Conservation (phyloP, 2,329 filamentous ascomycete genomes). For the Aspergillus sp. region DNA sequence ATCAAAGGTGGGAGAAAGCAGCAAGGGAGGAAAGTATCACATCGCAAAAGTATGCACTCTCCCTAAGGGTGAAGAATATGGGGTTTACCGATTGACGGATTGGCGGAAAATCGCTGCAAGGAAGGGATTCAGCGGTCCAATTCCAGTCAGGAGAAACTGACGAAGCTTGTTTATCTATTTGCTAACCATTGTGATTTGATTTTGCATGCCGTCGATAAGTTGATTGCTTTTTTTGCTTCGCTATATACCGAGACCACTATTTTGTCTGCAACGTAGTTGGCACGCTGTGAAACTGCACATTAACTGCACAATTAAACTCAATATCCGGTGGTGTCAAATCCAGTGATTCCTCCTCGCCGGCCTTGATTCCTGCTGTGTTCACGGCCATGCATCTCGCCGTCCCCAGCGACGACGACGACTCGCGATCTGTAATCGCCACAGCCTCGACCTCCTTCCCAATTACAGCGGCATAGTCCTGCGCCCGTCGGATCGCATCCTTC, state of each 20-base stretch:
- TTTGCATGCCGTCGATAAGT: no score
- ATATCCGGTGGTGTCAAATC: constrained; percentile 9
- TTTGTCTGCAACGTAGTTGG: no score
- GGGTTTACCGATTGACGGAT: not conserved
- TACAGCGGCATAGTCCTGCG: constrained; percentile 14
- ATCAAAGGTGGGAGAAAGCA: not conserved
- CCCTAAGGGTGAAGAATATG: not conserved
- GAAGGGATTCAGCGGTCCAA: not conserved
- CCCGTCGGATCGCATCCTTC: constrained; percentile 17
- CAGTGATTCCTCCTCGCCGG: not conserved
- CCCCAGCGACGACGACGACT: not conserved
- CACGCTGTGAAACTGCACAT: constrained; percentile 6
- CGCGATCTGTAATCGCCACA: constrained; percentile 8
- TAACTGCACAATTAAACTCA: constrained; percentile 5
- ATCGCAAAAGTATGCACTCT: not conserved
- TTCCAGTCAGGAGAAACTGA: not conserved
- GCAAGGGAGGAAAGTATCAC: not conserved
- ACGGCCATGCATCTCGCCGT: constrained; percentile 3
- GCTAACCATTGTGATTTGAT: no score
- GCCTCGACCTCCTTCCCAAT: constrained; percentile 11
- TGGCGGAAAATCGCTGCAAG: not conserved
- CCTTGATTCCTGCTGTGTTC: not conserved
- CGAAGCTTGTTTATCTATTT: not conserved
- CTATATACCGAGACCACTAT: no score
- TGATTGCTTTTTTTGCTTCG: not conserved